phyloP scores from a whole-genome alignment of 2,329 filamentous ascomycete species.

The Aspergillus latus region DNA sequence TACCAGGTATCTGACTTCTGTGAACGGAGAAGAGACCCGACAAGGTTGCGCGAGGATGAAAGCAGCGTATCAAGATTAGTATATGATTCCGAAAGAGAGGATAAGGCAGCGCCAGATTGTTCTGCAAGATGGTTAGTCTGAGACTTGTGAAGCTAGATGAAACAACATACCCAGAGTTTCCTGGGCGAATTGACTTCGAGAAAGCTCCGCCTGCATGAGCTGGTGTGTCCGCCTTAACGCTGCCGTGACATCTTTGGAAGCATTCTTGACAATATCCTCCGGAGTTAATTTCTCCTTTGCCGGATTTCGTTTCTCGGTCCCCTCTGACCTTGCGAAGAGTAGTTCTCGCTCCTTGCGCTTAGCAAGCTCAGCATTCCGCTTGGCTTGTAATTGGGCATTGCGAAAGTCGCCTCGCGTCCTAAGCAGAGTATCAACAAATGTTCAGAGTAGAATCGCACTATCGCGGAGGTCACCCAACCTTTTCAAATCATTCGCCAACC shows the following conservation, averaged over 20 bases:
- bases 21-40: constrained; percentile 75
- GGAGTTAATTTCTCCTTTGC: constrained; percentile 59
- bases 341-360: constrained; percentile 75
- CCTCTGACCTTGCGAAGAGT: constrained; percentile 60
- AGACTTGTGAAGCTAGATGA: neutral
- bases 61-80: constrained; percentile 75
- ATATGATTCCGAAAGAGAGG: constrained; percentile 78
- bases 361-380: constrained; percentile 69
- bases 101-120: constrained; percentile 79
- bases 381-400: constrained; percentile 76
- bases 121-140: constrained; percentile 38
- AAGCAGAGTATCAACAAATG: constrained; percentile 14
- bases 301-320: constrained; percentile 28
- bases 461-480: constrained; percentile 49
- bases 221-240: constrained; percentile 83
- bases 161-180: constrained; percentile 64
- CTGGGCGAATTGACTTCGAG: constrained; percentile 83
- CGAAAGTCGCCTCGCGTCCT: constrained; percentile 69
- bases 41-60: constrained; percentile 68
- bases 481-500: constrained; percentile 69
- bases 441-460: neutral
- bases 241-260: constrained; percentile 79
- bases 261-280: constrained; percentile 70
- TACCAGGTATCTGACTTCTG: constrained; percentile 99
- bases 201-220: constrained; percentile 80